Conservation (phyloP, 495 filamentous ascomycete genomes). For the Aspergillus haitiensis region DNA sequence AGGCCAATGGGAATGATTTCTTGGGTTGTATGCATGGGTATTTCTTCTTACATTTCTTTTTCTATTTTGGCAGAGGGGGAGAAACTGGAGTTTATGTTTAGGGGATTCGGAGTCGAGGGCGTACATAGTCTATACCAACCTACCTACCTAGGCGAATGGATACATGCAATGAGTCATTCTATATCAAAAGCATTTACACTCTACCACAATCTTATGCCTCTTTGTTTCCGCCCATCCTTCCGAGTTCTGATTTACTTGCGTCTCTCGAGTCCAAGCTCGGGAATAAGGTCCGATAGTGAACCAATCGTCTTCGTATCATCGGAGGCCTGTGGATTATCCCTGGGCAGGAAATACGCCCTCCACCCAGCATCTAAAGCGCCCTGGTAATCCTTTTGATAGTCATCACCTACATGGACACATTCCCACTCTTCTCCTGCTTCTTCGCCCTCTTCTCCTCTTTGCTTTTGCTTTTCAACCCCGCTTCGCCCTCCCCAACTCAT, state of each 20-base stretch:
- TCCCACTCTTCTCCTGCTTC: conserved; percentile 35
- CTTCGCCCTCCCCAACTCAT: background rate
- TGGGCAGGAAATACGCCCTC: conserved; percentile 55
- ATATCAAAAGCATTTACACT: no score
- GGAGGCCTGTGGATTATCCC: conserved; percentile 22
- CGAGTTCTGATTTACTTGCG: background rate
- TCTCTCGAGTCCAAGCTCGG: conserved; percentile 10
- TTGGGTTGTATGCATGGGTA: background rate
- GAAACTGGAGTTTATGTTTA: conserved; percentile 1
- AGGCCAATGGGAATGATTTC: conserved; percentile 41
- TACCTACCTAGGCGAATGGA: no score
- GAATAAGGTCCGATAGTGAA: conserved; percentile 35
- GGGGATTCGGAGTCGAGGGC: background rate
- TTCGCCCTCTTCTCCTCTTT: conserved; percentile 4
- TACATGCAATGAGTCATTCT: no score
- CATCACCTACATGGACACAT: conserved; percentile 68
- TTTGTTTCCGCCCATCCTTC: background rate
- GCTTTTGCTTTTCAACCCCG: no score
- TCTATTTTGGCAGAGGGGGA: background rate
- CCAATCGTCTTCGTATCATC: conserved; percentile 25
- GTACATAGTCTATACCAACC: no score
- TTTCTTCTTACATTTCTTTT: no score
- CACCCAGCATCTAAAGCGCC: conserved; percentile 65
- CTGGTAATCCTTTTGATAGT: conserved; percentile 59
- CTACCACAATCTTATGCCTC: conserved; percentile 3